A percentile compares a stretch with the other conserved stretches of the same genome.
Evolutionary conservation across 139 green algal genomes (phyloP).

Genomic region (Ulvella scutata): DNA sequence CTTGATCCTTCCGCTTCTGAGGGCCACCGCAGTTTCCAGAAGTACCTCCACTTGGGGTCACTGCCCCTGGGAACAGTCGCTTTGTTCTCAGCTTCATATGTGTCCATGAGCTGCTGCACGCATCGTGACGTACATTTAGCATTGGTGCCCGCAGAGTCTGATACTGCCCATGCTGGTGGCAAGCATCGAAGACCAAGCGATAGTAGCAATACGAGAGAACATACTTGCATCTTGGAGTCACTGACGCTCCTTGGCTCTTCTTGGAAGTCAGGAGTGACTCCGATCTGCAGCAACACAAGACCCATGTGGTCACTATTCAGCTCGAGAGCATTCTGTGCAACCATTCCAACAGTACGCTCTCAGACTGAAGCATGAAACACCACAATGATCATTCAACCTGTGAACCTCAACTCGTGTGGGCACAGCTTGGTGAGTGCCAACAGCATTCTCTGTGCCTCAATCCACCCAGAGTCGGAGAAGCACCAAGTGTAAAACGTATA

Average conservation of each 20-base stretch:
- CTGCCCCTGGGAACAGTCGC: conserved; percentile 17
- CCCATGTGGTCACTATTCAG: too few relatives aligned
- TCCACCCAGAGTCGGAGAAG: too few relatives aligned
- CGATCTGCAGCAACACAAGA: conserved; percentile 27
- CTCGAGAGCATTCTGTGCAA: neutral
- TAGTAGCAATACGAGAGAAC: neutral
- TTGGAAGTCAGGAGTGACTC: conserved; percentile 61
- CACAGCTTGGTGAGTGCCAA: too few relatives aligned
- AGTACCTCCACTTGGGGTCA: conserved; percentile 81
- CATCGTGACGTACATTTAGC: neutral
- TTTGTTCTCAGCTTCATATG: conserved; percentile 7
- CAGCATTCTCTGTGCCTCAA: too few relatives aligned
- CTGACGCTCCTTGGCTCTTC: conserved; percentile 51
- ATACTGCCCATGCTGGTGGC: neutral
- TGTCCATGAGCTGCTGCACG: neutral
- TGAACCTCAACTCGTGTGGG: too few relatives aligned
- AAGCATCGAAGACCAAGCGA: neutral
- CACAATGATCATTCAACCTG: too few relatives aligned
- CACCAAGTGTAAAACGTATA: too few relatives aligned
- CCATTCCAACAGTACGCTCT: neutral
- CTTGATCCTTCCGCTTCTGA: neutral
- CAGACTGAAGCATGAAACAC: neutral
- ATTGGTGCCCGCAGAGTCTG: neutral
- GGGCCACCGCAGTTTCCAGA: too few relatives aligned
- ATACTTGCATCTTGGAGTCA: conserved; percentile 7